Percentiles rank a stretch among this genome's conserved stretches.
Conservation (phyloP, 202 grass and related monocot species). For the Cymbopogon flexuosus region DNA sequence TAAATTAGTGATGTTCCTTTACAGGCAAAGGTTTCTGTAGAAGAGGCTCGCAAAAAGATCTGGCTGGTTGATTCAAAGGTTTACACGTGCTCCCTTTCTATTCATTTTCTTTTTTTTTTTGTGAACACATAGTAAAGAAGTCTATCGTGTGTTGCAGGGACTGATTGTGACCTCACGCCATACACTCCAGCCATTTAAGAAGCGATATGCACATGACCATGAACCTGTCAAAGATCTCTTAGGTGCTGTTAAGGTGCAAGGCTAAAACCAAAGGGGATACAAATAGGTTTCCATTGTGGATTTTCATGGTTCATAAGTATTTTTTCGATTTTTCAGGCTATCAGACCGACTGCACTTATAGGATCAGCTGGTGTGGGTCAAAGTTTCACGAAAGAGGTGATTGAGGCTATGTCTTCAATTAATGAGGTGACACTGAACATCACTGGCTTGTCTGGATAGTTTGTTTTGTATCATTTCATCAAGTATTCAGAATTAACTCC, state of each 20-base stretch:
- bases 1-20: constrained; percentile 11
- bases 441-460: background rate
- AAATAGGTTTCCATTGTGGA: background rate
- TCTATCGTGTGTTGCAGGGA: constrained; percentile 48
- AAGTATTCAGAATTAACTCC: constrained; percentile 13
- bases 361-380: constrained; percentile 83
- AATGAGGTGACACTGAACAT: constrained; percentile 52
- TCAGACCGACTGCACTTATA: constrained; percentile 68
- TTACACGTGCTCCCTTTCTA: background rate
- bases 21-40: constrained; percentile 58
- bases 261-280: constrained; percentile 1
- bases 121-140: background rate
- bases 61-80: constrained; percentile 99
- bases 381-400: constrained; percentile 78
- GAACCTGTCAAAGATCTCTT: constrained; percentile 72
- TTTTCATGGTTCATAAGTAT: constrained; percentile 1
- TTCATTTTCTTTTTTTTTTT: background rate
- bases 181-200: constrained; percentile 78
- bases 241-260: constrained; percentile 63
- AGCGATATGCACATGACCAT: constrained; percentile 81
- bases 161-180: constrained; percentile 70
- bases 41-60: constrained; percentile 80
- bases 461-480: background rate
- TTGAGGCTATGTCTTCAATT: constrained; percentile 72
- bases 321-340: constrained; percentile 37